These are phyloP conservation scores for Azolla pinnata DNA, from an alignment of 75 land plant genomes.

Conservation along the genomic window DNA sequence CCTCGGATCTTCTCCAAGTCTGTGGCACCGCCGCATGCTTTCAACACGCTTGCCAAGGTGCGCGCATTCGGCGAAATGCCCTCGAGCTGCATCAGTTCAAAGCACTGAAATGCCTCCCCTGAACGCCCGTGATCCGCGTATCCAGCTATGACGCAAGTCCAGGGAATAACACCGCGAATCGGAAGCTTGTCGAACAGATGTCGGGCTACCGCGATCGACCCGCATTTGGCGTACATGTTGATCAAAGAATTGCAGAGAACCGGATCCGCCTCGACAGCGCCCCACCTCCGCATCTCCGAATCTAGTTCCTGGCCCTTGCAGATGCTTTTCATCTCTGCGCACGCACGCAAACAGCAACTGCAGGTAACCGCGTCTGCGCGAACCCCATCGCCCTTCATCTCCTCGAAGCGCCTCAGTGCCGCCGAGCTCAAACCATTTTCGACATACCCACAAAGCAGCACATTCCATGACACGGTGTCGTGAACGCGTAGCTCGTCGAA, in stretches of 20 bases:
- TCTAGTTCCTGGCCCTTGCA: constrained; percentile 23
- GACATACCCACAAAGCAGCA: constrained; percentile 41
- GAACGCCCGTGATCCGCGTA: constrained; percentile 36
- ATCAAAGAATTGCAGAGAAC: constrained; percentile 22
- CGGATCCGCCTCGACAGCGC: constrained; percentile 8
- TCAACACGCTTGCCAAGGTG: constrained; percentile 29
- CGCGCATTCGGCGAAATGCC: constrained; percentile 34
- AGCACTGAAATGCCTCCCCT: constrained; percentile 24
- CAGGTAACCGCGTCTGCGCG: constrained; percentile 21
- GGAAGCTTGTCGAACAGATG: constrained; percentile 16
- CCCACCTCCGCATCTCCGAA: constrained; percentile 22
- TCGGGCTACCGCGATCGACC: constrained; percentile 30
- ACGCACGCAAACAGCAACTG: constrained; percentile 26
- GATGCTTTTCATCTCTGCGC: constrained; percentile 27
- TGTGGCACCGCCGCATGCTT: constrained; percentile 34
- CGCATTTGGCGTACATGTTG: constrained; percentile 47
- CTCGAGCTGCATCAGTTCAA: constrained; percentile 31
- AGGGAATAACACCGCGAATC: constrained; percentile 19
- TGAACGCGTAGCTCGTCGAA: not conserved
- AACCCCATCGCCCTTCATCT: constrained; percentile 23
- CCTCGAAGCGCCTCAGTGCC: constrained; percentile 23
- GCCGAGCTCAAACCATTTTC: constrained; percentile 33
- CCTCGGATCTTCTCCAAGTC: constrained; percentile 26
- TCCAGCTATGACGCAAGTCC: constrained; percentile 36
- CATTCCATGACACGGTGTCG: constrained; percentile 26